phyloP scores from a whole-genome alignment of 495 filamentous ascomycete species.

The Penicillium cinerascens region DNA sequence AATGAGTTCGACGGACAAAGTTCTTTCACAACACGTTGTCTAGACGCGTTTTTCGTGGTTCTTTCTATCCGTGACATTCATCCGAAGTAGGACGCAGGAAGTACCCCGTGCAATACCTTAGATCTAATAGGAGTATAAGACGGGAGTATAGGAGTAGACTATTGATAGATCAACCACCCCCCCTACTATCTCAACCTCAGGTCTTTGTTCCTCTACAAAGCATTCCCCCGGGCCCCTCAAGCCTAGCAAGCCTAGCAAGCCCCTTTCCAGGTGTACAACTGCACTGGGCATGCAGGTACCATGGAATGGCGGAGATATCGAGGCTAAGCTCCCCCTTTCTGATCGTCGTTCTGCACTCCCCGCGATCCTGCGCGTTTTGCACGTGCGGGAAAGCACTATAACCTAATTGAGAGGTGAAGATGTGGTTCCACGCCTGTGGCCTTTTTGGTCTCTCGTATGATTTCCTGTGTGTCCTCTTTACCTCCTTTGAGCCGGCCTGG shows the following conservation, averaged over 20 bases:
- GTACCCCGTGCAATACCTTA: neutral
- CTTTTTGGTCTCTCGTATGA: neutral
- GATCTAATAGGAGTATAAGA: neutral
- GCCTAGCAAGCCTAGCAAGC: neutral
- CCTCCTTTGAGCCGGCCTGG: neutral
- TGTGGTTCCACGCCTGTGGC: neutral
- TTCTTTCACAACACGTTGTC: neutral
- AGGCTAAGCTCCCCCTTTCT: slow-evolving; percentile 12
- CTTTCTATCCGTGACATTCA: slow-evolving; percentile 4
- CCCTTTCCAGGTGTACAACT: neutral
- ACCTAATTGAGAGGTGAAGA: slow-evolving; percentile 13
- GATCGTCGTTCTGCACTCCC: slow-evolving; percentile 25
- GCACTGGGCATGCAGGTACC: slow-evolving; percentile 24
- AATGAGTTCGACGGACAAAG: too few species aligned
- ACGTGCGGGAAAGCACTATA: slow-evolving; percentile 20
- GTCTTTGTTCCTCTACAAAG: neutral
- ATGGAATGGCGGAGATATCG: slow-evolving; percentile 5
- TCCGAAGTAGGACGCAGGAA: neutral
- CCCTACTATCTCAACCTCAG: neutral
- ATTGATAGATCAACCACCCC: neutral
- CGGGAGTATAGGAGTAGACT: neutral
- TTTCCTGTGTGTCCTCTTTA: neutral
- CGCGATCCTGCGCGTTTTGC: slow-evolving; percentile 24
- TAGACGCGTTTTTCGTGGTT: neutral
- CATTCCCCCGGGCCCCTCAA: neutral